Evolutionary conservation across 345 rosid species (phyloP).

Genomic region (Camelina neglecta): DNA sequence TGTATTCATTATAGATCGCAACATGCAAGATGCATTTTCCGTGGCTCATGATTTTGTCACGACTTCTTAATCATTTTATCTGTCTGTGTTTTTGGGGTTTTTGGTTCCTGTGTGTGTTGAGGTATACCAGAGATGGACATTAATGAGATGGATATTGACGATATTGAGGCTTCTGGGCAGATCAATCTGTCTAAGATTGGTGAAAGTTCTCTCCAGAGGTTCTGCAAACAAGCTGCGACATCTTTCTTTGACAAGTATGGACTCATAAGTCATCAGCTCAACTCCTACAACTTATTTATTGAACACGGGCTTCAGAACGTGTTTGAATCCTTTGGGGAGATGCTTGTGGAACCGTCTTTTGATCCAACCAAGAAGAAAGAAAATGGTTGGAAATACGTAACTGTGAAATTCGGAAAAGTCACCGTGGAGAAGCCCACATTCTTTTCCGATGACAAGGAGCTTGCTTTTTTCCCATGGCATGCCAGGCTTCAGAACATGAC

Average conservation of each 20-base stretch:
- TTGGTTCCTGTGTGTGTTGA: constrained; percentile 8
- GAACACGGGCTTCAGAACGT: constrained; percentile 63
- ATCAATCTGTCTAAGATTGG: constrained; percentile 53
- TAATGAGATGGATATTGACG: constrained; percentile 39
- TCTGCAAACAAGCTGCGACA: constrained; percentile 67
- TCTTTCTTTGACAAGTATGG: constrained; percentile 73
- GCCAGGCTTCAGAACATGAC: constrained; percentile 96
- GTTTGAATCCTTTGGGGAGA: constrained; percentile 71
- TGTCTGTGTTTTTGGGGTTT: background rate
- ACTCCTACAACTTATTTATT: constrained; percentile 78
- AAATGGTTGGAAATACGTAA: constrained; percentile 61
- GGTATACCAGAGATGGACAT: constrained; percentile 21
- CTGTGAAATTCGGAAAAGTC: constrained; percentile 68
- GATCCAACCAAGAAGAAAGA: constrained; percentile 78
- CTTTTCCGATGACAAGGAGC: constrained; percentile 49
- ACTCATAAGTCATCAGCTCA: constrained; percentile 82
- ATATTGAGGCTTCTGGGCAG: constrained; percentile 43
- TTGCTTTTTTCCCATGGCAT: constrained; percentile 66
- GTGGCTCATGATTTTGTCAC: background rate
- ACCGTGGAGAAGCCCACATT: constrained; percentile 60
- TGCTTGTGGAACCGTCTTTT: constrained; percentile 65
- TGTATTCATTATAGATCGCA: background rate
- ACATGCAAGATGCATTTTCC: constrained; percentile 19
- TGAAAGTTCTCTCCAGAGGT: constrained; percentile 49
- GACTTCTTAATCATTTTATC: background rate